phyloP scores from a whole-genome alignment of 2,329 filamentous ascomycete genomes.

The Pseudogymnoascus sp. region DNA sequence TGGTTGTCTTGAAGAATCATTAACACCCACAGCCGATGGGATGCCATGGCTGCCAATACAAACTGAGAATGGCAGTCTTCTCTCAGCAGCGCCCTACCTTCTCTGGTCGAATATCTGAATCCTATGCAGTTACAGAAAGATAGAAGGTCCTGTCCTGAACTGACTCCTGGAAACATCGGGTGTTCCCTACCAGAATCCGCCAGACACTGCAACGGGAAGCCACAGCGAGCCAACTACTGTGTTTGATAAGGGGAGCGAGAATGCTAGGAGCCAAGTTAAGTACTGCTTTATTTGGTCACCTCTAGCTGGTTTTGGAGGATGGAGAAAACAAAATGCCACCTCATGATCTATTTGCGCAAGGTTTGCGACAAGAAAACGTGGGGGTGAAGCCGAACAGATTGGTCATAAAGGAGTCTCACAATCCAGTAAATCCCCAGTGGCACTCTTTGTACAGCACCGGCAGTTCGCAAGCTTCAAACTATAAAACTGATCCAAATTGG shows the following conservation, averaged over 20 bases:
- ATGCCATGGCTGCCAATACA: background rate
- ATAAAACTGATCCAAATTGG: background rate
- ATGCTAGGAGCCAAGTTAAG: background rate
- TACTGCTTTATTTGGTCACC: background rate
- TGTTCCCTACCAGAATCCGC: background rate
- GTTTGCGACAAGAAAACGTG: background rate
- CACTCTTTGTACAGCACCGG: background rate
- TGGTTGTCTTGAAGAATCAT: background rate
- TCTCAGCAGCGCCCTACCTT: background rate
- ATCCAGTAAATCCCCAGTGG: background rate
- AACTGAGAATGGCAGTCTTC: background rate
- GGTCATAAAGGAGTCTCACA: background rate
- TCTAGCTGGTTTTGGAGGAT: background rate
- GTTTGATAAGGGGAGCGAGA: background rate
- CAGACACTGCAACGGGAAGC: background rate
- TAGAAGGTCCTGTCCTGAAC: background rate
- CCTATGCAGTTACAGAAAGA: background rate
- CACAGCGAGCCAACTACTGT: background rate
- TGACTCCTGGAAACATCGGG: background rate
- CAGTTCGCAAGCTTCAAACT: background rate
- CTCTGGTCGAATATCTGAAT: background rate
- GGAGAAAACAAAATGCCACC: background rate
- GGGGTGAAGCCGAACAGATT: background rate
- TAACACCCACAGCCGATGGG: background rate
- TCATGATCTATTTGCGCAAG: background rate